Percentiles rank a stretch among this genome's conserved stretches.
phyloP scores from a whole-genome alignment of 2,329 filamentous ascomycete genomes.

The Trichoderma koningii region DNA sequence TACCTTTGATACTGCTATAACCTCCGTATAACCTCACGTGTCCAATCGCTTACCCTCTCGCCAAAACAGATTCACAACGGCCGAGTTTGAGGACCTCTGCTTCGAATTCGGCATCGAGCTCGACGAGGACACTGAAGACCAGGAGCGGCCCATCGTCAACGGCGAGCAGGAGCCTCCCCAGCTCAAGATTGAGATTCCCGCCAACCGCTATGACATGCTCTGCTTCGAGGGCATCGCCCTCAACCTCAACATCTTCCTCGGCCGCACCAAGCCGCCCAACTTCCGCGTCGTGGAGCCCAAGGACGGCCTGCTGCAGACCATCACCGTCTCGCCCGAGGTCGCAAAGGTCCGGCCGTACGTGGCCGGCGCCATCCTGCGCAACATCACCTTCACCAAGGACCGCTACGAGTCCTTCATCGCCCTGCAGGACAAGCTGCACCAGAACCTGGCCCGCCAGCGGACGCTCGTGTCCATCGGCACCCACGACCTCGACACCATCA shows the following conservation, averaged over 20 bases:
- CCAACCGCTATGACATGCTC: constrained; percentile 92
- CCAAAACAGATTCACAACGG: constrained; percentile 71
- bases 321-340: constrained; percentile 77
- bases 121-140: constrained; percentile 87
- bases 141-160: constrained; percentile 71
- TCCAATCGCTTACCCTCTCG: not conserved
- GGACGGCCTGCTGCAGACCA: constrained; percentile 72
- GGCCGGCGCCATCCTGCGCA: constrained; percentile 84
- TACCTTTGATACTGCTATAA: not conserved
- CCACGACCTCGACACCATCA: constrained; percentile 89
- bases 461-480: constrained; percentile 97
- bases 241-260: constrained; percentile 94
- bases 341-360: constrained; percentile 81
- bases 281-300: constrained; percentile 74
- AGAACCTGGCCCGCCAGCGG: constrained; percentile 89
- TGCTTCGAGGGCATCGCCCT: constrained; percentile 96
- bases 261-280: constrained; percentile 72
- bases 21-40: not conserved
- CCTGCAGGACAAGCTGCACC: constrained; percentile 96
- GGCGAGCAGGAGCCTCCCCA: constrained; percentile 85
- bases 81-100: constrained; percentile 95
- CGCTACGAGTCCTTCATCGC: constrained; percentile 97
- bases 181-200: constrained; percentile 96
- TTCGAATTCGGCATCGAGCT: constrained; percentile 99
- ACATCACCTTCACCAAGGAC: constrained; percentile 87